Evolutionary conservation across 192 early-diverging fungal species (phyloP).

Genomic region (Umbelopsis ramanniana): DNA sequence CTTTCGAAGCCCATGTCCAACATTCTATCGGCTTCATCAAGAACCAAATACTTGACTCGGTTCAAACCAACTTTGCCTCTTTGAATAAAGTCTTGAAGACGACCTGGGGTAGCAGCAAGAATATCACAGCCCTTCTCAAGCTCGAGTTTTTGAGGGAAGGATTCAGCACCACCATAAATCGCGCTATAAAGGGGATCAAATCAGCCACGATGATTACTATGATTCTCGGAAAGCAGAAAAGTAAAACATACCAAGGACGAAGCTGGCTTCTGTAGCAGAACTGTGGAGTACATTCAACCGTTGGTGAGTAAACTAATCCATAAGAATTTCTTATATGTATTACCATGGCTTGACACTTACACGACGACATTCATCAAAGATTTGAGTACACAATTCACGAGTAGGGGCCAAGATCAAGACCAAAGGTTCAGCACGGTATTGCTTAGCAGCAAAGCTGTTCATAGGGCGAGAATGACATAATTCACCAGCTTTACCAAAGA

Average conservation of each 20-base stretch:
- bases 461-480: constrained; percentile 30
- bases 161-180: constrained; percentile 92
- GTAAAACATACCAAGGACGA: constrained; percentile 51
- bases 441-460: constrained; percentile 38
- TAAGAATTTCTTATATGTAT: too few species aligned
- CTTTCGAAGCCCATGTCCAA: constrained; percentile 99
- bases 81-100: constrained; percentile 90
- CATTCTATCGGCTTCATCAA: constrained; percentile 94
- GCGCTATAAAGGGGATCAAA: constrained; percentile 52
- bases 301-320: not conserved
- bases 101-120: constrained; percentile 93
- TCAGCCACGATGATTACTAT: constrained; percentile 32
- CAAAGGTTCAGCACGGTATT: constrained; percentile 59
- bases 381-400: constrained; percentile 82
- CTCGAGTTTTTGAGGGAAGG: constrained; percentile 74
- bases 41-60: constrained; percentile 69
- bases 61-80: constrained; percentile 75
- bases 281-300: not conserved
- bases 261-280: constrained; percentile 56
- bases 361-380: constrained; percentile 76
- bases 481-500: constrained; percentile 57
- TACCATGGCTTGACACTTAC: constrained; percentile 29
- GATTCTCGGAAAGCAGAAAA: constrained; percentile 21
- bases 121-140: constrained; percentile 89
- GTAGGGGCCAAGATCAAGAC: constrained; percentile 80